Conservation (phyloP, 192 early-diverging fungal genomes). For the Powellomyces hirtus region DNA sequence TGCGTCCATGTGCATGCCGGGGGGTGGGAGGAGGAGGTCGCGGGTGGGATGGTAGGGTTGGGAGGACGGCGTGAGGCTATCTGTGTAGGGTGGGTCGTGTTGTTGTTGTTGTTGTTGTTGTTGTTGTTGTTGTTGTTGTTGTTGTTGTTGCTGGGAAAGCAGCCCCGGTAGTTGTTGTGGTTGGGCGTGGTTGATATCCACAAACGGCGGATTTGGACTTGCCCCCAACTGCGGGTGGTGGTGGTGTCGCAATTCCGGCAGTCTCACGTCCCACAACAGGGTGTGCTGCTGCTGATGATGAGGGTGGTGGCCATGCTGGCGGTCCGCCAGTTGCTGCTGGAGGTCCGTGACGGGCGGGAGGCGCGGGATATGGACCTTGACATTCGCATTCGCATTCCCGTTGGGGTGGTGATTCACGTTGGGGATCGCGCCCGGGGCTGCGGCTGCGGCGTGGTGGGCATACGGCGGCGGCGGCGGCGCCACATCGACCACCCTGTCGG, state of each 20-base stretch:
- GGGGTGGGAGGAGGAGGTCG: background rate
- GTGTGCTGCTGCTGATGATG: background rate
- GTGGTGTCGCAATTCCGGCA: background rate
- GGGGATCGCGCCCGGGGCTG: background rate
- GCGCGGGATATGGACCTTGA: background rate
- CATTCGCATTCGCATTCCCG: background rate
- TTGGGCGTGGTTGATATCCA: background rate
- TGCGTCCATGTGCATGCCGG: background rate
- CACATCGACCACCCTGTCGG: too few relatives aligned
- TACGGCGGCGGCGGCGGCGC: background rate
- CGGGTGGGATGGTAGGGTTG: background rate
- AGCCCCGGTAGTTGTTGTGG: background rate
- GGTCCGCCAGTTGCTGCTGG: background rate
- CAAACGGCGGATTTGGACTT: background rate
- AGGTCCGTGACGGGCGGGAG: background rate
- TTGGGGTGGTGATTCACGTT: background rate
- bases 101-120: background rate
- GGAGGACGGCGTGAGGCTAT: background rate
- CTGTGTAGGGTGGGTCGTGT: background rate
- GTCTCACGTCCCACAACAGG: background rate
- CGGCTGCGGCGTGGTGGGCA: background rate
- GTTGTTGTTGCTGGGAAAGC: background rate
- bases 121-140: background rate
- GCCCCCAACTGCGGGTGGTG: background rate
- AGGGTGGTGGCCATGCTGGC: background rate